Conservation (phyloP, 2,329 filamentous ascomycete genomes). For the Lasiodiplodia citricola region DNA sequence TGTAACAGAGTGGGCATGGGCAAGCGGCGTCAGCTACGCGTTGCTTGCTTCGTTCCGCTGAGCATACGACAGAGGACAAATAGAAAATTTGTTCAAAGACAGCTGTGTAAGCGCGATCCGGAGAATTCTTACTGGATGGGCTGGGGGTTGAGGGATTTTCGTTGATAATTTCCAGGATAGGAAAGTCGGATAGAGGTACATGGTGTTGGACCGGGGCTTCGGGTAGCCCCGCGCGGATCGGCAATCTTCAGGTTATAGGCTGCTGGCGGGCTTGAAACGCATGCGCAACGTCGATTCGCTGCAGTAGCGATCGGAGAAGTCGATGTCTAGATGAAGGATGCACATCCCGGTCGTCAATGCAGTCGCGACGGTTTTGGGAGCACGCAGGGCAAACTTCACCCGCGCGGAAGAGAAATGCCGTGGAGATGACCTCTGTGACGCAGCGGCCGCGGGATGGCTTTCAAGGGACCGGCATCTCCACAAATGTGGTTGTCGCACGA, state of each 20-base stretch:
- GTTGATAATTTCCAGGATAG: neutral
- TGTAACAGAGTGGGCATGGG: too few species aligned
- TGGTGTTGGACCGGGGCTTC: constrained; percentile 4
- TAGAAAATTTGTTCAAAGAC: too few species aligned
- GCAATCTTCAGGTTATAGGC: neutral
- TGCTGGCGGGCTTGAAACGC: neutral
- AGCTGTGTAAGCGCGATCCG: too few species aligned
- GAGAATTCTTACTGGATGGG: neutral
- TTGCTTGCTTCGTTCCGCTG: too few species aligned
- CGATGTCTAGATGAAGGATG: constrained; percentile 10
- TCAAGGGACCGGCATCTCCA: constrained; percentile 5
- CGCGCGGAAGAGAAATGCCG: neutral
- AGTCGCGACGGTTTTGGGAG: neutral
- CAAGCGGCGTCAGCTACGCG: too few species aligned
- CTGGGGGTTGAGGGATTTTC: neutral
- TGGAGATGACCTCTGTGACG: neutral
- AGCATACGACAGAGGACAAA: too few species aligned
- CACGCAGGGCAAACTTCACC: neutral
- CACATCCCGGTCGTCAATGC: constrained; percentile 8
- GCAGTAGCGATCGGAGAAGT: neutral
- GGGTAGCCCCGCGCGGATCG: constrained; percentile 6
- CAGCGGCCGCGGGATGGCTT: neutral
- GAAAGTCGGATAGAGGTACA: neutral
- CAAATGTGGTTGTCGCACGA: neutral
- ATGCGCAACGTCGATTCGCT: constrained; percentile 7